Base-by-base conservation (phyloP, 306 rosid genomes). In the Gastrolobium bilobum region DNA sequence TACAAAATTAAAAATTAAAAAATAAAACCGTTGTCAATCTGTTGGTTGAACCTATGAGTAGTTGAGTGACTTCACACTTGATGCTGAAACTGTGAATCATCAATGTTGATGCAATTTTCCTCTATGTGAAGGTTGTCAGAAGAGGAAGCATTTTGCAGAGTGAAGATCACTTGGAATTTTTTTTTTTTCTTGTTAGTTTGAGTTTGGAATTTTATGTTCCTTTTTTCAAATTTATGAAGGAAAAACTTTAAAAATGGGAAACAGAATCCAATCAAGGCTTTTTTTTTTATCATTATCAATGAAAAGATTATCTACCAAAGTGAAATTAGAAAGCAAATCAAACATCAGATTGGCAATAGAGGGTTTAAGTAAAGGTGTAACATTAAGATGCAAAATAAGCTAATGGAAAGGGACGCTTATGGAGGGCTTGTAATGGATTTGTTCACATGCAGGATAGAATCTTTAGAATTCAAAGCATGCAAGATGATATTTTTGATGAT, bases 341-440 rank as follows among this genome's bases (percentile, higher is more conserved):
- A 51, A 51, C 47, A 8, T 20, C 0, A 31, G 37, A 46, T 35
- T 35, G 80, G 39, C 71, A 50, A 40, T 13, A 26, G 30, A 40
- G 38, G 60, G 67, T 11, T 46, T 46, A 54, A 78, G n/a, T 78
- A 67, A 81, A 50, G 72, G 34, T 59, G 66, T 29, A 29, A 47
- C 65, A 62, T 53, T 73, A 6, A 9, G 59, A 35, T 81, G 47
- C 38, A 62, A 78, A 0, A 46, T 59, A 68, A 47, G 10, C 35
- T 48, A 33, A 60, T 68, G 53, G 40, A 10, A 39, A 60, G 50
- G 26, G 34, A 68, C 46, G 54, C 68, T 70, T 57, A 30, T 8
- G 46, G 66, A 76, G 46, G 61, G 7, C 20, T 15, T 82, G 33
- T 44, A 9, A n/a, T 64, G 15, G 58, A 52, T 74, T 47, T 68